Percentiles rank a stretch among this genome's conserved stretches.
Evolutionary conservation across 2,329 filamentous ascomycete species (phyloP).

Genomic region (Calonectria hongkongensis): DNA sequence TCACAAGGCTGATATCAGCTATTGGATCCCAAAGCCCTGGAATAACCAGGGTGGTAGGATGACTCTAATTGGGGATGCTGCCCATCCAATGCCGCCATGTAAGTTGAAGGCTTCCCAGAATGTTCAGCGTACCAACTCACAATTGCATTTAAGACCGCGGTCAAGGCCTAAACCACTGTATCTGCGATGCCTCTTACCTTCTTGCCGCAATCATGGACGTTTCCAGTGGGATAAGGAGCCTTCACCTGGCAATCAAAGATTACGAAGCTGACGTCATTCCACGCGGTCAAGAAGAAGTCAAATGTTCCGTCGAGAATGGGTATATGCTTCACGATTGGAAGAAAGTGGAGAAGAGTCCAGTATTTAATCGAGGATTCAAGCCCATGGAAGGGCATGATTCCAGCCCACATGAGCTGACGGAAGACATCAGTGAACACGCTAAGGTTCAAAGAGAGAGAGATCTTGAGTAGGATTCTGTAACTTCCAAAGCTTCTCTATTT

Average conservation of each 20-base stretch:
- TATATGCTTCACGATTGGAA: slow-evolving; percentile 52
- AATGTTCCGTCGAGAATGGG: slow-evolving; percentile 50
- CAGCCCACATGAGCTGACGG: slow-evolving; percentile 8
- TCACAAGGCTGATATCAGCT: slow-evolving; percentile 52
- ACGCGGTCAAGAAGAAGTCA: slow-evolving; percentile 49
- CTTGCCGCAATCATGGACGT: slow-evolving; percentile 38
- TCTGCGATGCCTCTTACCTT: slow-evolving; percentile 46
- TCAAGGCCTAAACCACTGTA: slow-evolving; percentile 51
- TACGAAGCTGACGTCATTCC: slow-evolving; percentile 50
- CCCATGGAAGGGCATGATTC: slow-evolving; percentile 50
- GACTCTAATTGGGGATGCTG: slow-evolving; percentile 48
- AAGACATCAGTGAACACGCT: slow-evolving; percentile 20
- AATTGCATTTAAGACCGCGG: slow-evolving; percentile 42
- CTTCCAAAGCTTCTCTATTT: not conserved
- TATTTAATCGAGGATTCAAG: slow-evolving; percentile 50
- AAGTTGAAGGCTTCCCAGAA: slow-evolving; percentile 15
- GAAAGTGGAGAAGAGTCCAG: slow-evolving; percentile 46
- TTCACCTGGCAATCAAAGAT: slow-evolving; percentile 29
- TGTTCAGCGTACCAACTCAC: not conserved
- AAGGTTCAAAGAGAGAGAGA: slow-evolving; percentile 3
- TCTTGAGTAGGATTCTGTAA: not conserved
- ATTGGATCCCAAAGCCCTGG: slow-evolving; percentile 49
- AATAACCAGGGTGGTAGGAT: slow-evolving; percentile 46
- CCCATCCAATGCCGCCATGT: slow-evolving; percentile 52
- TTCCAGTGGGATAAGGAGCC: slow-evolving; percentile 1